Evolutionary conservation across 305 asterid species (phyloP).

Genomic region (Galium porrigens): DNA sequence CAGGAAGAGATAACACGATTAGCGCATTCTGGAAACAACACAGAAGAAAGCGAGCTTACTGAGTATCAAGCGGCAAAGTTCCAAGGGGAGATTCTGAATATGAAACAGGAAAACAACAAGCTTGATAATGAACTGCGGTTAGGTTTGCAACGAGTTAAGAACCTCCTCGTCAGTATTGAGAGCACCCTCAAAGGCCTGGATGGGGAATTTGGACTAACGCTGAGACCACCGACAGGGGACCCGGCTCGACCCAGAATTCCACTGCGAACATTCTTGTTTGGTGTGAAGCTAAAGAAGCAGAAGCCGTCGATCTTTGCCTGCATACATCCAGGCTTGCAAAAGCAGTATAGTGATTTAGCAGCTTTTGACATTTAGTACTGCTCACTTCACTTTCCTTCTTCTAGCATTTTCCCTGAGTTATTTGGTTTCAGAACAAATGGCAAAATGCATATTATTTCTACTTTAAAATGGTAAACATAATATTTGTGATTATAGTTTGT

Average conservation of each 20-base stretch:
- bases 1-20: constrained; percentile 27
- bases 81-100: constrained; percentile 37
- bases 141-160: constrained; percentile 19
- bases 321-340: constrained; percentile 28
- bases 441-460: no score
- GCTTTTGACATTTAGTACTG: constrained; percentile 13
- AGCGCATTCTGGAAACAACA: constrained; percentile 15
- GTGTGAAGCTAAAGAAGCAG: constrained; percentile 33
- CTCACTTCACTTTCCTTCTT: background rate
- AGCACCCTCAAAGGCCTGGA: constrained; percentile 25
- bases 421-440: background rate
- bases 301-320: constrained; percentile 31
- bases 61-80: constrained; percentile 36
- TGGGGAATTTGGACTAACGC: constrained; percentile 23
- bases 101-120: constrained; percentile 34
- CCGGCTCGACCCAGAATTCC: constrained; percentile 23
- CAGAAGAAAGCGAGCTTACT: constrained; percentile 21
- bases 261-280: constrained; percentile 34
- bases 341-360: constrained; percentile 23
- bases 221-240: constrained; percentile 13
- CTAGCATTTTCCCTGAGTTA: background rate
- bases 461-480: no score
- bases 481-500: no score
- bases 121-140: constrained; percentile 25
- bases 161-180: constrained; percentile 25